Evolutionary conservation across 2,329 filamentous ascomycete species (phyloP).

Genomic region (Emmonsia crescens): DNA sequence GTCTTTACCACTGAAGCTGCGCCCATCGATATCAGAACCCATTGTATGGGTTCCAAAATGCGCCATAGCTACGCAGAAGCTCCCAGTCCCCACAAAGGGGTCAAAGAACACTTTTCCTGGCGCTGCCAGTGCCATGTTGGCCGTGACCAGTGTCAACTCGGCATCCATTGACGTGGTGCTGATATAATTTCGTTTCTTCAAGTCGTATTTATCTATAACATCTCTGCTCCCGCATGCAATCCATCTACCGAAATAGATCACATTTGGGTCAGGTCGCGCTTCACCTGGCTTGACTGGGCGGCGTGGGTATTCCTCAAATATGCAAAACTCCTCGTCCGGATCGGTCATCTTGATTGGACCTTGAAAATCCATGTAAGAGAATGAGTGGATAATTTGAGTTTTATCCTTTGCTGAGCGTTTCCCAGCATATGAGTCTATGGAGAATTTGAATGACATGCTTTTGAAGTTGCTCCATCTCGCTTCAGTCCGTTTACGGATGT

Average conservation of each 20-base stretch:
- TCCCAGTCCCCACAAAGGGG: slow-evolving; percentile 90
- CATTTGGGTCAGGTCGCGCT: slow-evolving; percentile 45
- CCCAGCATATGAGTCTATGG: slow-evolving; percentile 70
- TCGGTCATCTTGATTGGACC: slow-evolving; percentile 68
- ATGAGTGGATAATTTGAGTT: slow-evolving; percentile 67
- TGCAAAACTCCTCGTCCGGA: slow-evolving; percentile 62
- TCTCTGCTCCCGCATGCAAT: slow-evolving; percentile 58
- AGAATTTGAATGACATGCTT: slow-evolving; percentile 66
- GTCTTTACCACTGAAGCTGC: slow-evolving; percentile 58
- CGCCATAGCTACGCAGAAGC: slow-evolving; percentile 79
- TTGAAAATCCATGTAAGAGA: slow-evolving; percentile 64
- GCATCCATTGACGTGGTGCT: slow-evolving; percentile 96
- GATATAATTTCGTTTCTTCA: slow-evolving; percentile 91
- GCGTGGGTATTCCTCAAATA: slow-evolving; percentile 58
- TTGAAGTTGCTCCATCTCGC: slow-evolving; percentile 58
- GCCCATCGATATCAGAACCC: slow-evolving; percentile 88
- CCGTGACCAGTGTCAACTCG: slow-evolving; percentile 80
- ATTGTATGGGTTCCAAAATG: slow-evolving; percentile 77
- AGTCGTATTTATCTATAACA: slow-evolving; percentile 61
- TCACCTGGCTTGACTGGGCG: slow-evolving; percentile 6
- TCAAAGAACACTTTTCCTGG: slow-evolving; percentile 86
- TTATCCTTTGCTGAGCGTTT: slow-evolving; percentile 55
- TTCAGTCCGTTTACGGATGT: slow-evolving; percentile 48
- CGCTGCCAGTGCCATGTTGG: slow-evolving; percentile 73
- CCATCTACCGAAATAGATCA: slow-evolving; percentile 61